Evolutionary conservation across 2,329 filamentous ascomycete species (phyloP), one percentile per base, ranked within the genome.

Genomic region (Aspergillus ochraceoroseus): DNA sequence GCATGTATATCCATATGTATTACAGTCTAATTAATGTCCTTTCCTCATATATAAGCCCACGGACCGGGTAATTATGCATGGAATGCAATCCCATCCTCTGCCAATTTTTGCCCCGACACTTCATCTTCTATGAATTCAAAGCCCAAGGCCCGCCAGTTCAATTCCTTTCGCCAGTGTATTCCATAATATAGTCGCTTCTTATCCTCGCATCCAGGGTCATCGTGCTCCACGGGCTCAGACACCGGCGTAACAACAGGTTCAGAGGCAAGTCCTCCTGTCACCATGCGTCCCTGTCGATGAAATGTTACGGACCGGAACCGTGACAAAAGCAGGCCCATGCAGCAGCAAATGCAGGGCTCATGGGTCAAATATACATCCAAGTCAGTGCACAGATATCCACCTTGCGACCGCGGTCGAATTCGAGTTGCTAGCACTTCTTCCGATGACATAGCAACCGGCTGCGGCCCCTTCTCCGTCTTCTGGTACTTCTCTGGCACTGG

Each of bases 291-390:
- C 0, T 41, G 29, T 3, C 59, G 53, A 0, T 59, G 56, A 65
- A 95, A 94, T 26, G 94, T 76, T 36, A 89, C 85, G 38, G 84
- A 82, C 30, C 86, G 82, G 74, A 98, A 95, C 35, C 92, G 80
- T 6, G 90, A 95, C 61, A 96, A 89, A 14, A 96, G 74, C 53
- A 96, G 84, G 1, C 87, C 92, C 92, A 96, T 96, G 23, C 85
- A 87, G 67, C 92, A 98, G 78, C 94, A 94, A 45, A 94, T 78
- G 61, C 92, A 98, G 4, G 92, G 92, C 67, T 98, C 92, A 59
- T 96, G 89, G 2, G 89, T 95, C 46, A 94, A 74, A 67, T 95
- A 96, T 41, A 98, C 77, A 64, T 96, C 90, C 19, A 98, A 76
- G 39, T 87, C 86, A 52, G 94, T 87, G 67, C 90, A 96, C 13